Percentiles rank a stretch among this genome's conserved stretches.
These are phyloP conservation scores for Psilocybe mexicana DNA, from an alignment of 1,284 basidiomycete genomes.

Conservation along the genomic window DNA sequence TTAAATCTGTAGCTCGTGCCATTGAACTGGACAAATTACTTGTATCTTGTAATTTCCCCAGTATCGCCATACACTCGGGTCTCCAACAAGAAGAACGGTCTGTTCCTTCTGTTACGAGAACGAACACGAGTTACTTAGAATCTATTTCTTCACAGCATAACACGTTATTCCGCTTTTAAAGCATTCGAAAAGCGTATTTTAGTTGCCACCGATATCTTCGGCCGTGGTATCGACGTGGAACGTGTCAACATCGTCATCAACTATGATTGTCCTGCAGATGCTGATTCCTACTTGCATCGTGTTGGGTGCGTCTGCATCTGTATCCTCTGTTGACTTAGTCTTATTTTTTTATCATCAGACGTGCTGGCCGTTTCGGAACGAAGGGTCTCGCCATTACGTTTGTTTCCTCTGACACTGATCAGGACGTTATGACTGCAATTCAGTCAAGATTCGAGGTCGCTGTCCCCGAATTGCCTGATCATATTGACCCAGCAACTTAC, in stretches of 20 bases:
- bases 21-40: slow-evolving; percentile 96
- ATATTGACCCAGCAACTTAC: slow-evolving; percentile 87
- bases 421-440: slow-evolving; percentile 91
- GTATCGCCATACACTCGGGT: slow-evolving; percentile 96
- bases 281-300: slow-evolving; percentile 97
- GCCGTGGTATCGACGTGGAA: slow-evolving; percentile 96
- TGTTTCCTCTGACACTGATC: slow-evolving; percentile 89
- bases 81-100: slow-evolving; percentile 95
- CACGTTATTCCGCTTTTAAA: slow-evolving; percentile 99
- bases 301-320: slow-evolving; percentile 71
- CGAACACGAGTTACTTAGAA: slow-evolving; percentile 9
- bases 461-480: slow-evolving; percentile 89
- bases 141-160: slow-evolving; percentile 60
- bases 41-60: slow-evolving; percentile 98
- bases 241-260: slow-evolving; percentile 97
- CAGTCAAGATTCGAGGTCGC: slow-evolving; percentile 93
- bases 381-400: slow-evolving; percentile 99
- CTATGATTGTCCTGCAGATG: slow-evolving; percentile 95
- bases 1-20: slow-evolving; percentile 96
- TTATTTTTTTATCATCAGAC: slow-evolving; percentile 43
- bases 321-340: neutral
- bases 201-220: slow-evolving; percentile 97
- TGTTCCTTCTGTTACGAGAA: slow-evolving; percentile 31
- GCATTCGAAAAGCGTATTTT: slow-evolving; percentile 99
- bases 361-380: slow-evolving; percentile 98